Evolutionary conservation across 768 basidiomycete genomes (phyloP), one percentile per base, ranked within the genome.

Genomic region (Hygrophoropsis aurantiaca): DNA sequence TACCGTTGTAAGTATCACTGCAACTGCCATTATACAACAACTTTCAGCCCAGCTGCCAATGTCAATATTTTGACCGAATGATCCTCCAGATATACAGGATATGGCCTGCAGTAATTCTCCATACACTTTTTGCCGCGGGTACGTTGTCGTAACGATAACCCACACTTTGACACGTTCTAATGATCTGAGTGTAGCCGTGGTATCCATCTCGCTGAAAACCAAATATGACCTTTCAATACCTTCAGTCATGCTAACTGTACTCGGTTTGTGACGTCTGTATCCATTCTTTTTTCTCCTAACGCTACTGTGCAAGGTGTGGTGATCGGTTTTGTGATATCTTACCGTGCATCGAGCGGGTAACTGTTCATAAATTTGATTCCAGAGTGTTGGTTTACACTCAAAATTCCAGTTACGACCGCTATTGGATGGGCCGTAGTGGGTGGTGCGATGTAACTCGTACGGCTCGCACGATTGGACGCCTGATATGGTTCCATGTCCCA

Each of bases 51-150:
- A 42, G 10, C 19, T 9, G 15, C 25, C 35, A 24, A 46, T n/a
- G n/a, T n/a, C n/a, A n/a, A 24, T 21, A 25, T 11, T 15, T 18
- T n/a, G 10, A n/a, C 24, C 5, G 11, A 42, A 38, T 18, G 16
- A 4, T 42, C 21, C 18, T 9, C 34, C 23, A 69, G 66, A 72
- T 84, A 11, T 83, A 79, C 77, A 72, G 75, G 44, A 82, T 84
- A 54, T 85, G 82, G 82, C 82, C 82, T 2, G 81, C 82, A 0
- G 81, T 84, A 2, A 51, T 82, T n/a, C 58, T 84, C 20, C 79
- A 84, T 58, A 82, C 82, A 4, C 41, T 70, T 4, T 81, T 83
- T 53, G 80, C 82, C 5, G 74, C 71, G 16, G 70, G 78, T 78
- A n/a, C n/a, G n/a, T n/a, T n/a, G n/a, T n/a, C n/a, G n/a, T n/a